Conservation (phyloP, 2,329 filamentous ascomycete species). For the Huntiella omanensis region DNA sequence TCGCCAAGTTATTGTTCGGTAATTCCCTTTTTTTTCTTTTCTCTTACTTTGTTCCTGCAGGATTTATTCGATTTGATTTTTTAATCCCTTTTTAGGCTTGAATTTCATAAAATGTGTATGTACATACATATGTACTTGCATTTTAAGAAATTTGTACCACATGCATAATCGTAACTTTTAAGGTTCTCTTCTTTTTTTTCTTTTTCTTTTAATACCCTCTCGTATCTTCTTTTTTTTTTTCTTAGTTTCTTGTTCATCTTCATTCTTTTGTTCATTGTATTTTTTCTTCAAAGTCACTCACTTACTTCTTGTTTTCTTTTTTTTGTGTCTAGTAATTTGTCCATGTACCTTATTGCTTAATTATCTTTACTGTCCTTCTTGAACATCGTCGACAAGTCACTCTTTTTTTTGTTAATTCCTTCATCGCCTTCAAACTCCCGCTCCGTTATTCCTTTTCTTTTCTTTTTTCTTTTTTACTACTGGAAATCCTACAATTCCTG, state of each 20-base stretch:
- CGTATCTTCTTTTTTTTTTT: slow-evolving; percentile 1
- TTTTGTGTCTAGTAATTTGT: not conserved
- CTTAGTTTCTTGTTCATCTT: not conserved
- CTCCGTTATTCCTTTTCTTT: not conserved
- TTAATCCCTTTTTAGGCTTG: no score
- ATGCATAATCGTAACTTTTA: no score
- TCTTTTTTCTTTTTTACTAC: slow-evolving; percentile 1
- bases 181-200: slow-evolving; percentile 1
- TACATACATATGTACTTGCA: no score
- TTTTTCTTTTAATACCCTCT: not conserved
- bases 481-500: not conserved
- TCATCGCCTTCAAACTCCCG: not conserved
- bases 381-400: not conserved
- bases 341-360: not conserved
- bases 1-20: no score
- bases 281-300: not conserved
- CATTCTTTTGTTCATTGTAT: not conserved
- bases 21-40: no score
- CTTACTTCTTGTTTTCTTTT: not conserved
- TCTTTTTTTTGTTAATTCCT: slow-evolving; percentile 1
- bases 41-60: no score
- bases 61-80: no score
- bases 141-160: no score
- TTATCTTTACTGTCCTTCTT: not conserved
- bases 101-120: no score